Conservation (phyloP, 225 moss, liverwort and hornwort species). For the Physcomitrium patens region DNA sequence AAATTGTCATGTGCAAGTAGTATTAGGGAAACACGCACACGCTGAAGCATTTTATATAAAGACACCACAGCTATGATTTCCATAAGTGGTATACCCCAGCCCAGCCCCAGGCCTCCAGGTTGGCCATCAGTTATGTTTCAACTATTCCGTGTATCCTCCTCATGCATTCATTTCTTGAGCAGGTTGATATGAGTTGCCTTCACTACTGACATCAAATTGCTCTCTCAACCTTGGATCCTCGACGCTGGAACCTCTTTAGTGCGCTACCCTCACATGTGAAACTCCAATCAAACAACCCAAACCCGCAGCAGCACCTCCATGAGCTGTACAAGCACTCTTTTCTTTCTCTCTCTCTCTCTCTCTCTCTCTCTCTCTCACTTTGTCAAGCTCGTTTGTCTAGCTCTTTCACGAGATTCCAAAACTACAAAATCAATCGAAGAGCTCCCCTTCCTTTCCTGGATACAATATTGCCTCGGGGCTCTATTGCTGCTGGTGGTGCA, state of each 20-base stretch:
- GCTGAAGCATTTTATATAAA: neutral
- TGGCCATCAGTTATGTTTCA: too few relatives aligned
- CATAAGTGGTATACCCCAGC: neutral
- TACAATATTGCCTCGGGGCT: too few relatives aligned
- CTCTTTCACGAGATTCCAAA: too few relatives aligned
- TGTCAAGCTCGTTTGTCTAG: too few relatives aligned
- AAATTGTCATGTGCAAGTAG: conserved; percentile 68
- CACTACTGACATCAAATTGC: neutral
- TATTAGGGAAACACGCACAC: conserved; percentile 50
- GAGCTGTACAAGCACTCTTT: too few relatives aligned
- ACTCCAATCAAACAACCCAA: neutral
- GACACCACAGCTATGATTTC: neutral
- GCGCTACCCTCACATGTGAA: neutral
- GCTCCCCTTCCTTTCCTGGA: too few relatives aligned
- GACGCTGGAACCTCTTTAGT: neutral
- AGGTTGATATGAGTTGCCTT: neutral
- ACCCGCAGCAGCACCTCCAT: neutral
- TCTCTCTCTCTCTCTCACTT: too few relatives aligned
- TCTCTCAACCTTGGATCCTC: neutral
- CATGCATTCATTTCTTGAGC: neutral
- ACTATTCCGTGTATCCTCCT: too few relatives aligned
- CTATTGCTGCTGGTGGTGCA: too few relatives aligned
- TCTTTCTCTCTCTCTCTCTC: too few relatives aligned
- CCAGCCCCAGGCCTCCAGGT: conserved; percentile 19
- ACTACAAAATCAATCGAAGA: too few relatives aligned